These are phyloP conservation scores for Tetracladium marchalianum DNA, from an alignment of 495 filamentous ascomycete genomes.

Conservation along the genomic window DNA sequence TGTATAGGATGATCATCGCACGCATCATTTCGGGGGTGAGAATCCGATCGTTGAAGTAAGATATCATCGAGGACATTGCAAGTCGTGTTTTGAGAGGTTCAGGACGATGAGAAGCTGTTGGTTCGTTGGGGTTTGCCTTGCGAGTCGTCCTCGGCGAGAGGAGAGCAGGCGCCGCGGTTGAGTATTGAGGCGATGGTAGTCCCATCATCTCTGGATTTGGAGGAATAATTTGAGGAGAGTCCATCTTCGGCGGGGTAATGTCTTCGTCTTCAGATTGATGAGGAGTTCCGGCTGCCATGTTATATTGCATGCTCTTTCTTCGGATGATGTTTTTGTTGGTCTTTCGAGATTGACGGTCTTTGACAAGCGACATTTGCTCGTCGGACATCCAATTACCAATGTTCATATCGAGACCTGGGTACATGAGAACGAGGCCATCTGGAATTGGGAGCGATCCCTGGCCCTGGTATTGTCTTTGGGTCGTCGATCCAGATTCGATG, in stretches of 20 bases:
- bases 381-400: constrained; percentile 99
- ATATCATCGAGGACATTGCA: constrained; percentile 90
- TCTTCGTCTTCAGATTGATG: constrained; percentile 51
- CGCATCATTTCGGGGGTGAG: constrained; percentile 97
- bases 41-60: constrained; percentile 93
- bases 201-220: constrained; percentile 4
- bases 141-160: constrained; percentile 2
- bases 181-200: constrained; percentile 12
- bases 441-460: constrained; percentile 62
- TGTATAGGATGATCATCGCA: constrained; percentile 97
- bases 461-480: constrained; percentile 44
- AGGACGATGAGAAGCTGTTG: constrained; percentile 37
- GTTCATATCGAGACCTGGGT: constrained; percentile 87
- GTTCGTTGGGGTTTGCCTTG: neutral
- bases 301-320: constrained; percentile 62
- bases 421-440: constrained; percentile 74
- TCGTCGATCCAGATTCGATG: constrained; percentile 55
- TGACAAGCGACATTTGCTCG: constrained; percentile 90
- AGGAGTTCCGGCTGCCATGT: constrained; percentile 48
- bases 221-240: constrained; percentile 9
- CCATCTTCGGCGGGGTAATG: constrained; percentile 20
- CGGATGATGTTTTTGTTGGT: constrained; percentile 67
- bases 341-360: constrained; percentile 66
- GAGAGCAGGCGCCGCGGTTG: constrained; percentile 8
- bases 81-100: constrained; percentile 74